Evolutionary conservation across 345 rosid genomes (phyloP).

Genomic region (Mangifera indica): DNA sequence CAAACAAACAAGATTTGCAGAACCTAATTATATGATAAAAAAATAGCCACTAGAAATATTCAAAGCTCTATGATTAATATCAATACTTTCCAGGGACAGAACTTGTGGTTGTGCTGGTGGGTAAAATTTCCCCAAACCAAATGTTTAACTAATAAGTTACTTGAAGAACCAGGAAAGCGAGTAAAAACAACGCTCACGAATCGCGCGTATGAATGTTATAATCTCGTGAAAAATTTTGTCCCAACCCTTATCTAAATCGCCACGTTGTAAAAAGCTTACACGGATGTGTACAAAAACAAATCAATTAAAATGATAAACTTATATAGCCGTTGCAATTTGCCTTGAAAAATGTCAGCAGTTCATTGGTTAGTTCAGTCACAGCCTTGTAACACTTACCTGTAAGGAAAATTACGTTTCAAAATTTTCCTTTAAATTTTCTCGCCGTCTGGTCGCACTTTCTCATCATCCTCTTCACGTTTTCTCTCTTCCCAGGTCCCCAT

Average conservation of each 20-base stretch:
- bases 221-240: background rate
- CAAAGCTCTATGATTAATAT: too few relatives aligned
- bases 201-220: background rate
- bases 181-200: background rate
- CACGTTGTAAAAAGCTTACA: background rate
- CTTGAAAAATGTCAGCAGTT: background rate
- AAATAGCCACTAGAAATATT: too few relatives aligned
- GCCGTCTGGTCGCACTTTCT: background rate
- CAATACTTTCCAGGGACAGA: too few relatives aligned
- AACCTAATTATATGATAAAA: too few relatives aligned
- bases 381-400: too few relatives aligned
- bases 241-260: background rate
- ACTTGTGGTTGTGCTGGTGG: too few relatives aligned
- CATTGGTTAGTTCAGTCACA: background rate
- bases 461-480: background rate
- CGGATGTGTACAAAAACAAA: background rate
- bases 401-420: conserved; percentile 3
- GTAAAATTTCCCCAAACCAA: too few relatives aligned
- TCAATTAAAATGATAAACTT: background rate
- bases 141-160: too few relatives aligned
- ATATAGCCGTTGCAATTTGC: background rate
- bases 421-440: background rate
- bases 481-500: background rate
- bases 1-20: too few relatives aligned
- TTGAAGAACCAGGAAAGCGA: background rate